Conservation (phyloP, 139 green algal genomes). For the Volvox reticuliferus region DNA sequence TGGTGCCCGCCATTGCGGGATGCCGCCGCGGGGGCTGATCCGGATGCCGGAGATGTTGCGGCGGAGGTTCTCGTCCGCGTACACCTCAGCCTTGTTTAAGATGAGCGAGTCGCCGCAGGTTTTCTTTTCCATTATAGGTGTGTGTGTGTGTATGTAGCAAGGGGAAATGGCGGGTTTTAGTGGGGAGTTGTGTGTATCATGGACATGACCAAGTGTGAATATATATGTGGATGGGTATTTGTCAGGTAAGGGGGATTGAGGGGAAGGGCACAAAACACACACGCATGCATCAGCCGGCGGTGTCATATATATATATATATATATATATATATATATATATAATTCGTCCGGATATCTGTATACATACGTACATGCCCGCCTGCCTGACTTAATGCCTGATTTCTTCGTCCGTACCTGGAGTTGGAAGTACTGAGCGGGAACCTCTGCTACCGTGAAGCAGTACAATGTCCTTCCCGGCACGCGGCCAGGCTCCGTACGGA, state of each 20-base stretch:
- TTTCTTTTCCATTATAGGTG: neutral
- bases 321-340: too few species aligned
- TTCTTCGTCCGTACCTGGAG: neutral
- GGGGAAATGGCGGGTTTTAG: neutral
- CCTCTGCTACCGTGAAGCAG: neutral
- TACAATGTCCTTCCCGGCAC: neutral
- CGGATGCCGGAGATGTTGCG: neutral
- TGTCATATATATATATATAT: too few species aligned
- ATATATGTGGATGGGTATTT: neutral
- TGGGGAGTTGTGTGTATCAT: neutral
- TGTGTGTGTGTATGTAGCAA: neutral
- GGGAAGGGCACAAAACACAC: too few species aligned
- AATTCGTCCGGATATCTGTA: neutral
- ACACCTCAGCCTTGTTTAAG: neutral
- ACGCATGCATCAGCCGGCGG: too few species aligned
- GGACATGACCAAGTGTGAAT: neutral
- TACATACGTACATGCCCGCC: neutral
- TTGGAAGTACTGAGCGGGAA: neutral
- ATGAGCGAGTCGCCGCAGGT: neutral
- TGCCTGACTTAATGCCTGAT: neutral
- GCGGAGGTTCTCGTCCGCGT: neutral
- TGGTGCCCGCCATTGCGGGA: neutral
- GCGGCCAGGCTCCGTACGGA: neutral
- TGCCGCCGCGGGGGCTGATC: neutral
- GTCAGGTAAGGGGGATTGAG: neutral